Base-by-base conservation (phyloP, 2,329 filamentous ascomycete species). In the Colletotrichum limetticola region DNA sequence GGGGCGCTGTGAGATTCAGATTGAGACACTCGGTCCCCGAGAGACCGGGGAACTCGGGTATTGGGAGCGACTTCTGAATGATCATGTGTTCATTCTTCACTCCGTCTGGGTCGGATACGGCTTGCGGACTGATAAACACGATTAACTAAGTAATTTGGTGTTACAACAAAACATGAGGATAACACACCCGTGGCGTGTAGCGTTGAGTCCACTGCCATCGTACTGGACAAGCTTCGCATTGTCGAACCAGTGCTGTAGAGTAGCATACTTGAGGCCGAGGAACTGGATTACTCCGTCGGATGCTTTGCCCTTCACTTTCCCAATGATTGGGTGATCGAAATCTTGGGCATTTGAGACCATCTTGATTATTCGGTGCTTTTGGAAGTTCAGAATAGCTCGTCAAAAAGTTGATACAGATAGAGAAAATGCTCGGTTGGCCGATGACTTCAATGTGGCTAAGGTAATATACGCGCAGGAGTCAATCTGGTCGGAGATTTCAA, bases 21-120 rank as follows among this genome's bases (percentile, higher is more conserved):
- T 87, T 88, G 28, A 90, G 78, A 37, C 87, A 85, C 62, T 89
- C 84, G 3, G 83, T 75, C 26, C 87, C 87, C 12, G 85, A 88
- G 64, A 84, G 81, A 1, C 81, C 80, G 56, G 83, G 81, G 16
- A 80, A 77, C 16, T 49, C 56, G 9, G 76, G 77, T 62, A 78
- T 77, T 52, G 86, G 84, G 1, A 89, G 78, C 0, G 80, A 76
- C 9, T 89, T 82, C 67, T 90, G 88, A 19, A 89, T 83, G 69
- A 87, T 83, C 2, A 78, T 75, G n/a, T 85, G 83, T 69, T 89
- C 88, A 2, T 79, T 75, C 49, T 88, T 81, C 58, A 84, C 81
- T 9, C 83, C 85, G 19, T 80, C 78, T 0, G 81, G 78, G 26
- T 80, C 80, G 5, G 82, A 84, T 12, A 86, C 77, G 3, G 83